Conservation (phyloP, 352 stramenopile species). For the Globisporangium splendens region DNA sequence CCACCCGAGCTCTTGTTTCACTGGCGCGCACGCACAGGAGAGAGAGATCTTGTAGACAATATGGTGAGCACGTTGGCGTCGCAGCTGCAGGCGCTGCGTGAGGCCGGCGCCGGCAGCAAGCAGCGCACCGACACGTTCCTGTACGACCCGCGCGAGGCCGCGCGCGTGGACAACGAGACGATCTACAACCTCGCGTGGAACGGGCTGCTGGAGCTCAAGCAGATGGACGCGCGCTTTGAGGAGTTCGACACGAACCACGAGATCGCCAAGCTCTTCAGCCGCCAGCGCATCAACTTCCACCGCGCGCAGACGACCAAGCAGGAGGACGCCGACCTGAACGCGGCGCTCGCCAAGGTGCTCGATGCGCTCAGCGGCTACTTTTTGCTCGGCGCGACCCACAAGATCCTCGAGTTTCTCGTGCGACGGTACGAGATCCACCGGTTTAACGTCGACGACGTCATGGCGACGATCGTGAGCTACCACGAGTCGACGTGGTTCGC, state of each 20-base stretch:
- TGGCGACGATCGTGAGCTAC: conserved; percentile 80
- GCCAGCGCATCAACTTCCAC: conserved; percentile 80
- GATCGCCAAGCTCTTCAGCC: conserved; percentile 58
- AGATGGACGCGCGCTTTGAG: conserved; percentile 72
- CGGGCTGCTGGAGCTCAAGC: conserved; percentile 72
- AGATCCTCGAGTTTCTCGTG: conserved; percentile 89
- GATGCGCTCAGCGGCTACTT: conserved; percentile 85
- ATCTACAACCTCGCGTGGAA: conserved; percentile 86
- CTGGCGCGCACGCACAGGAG: background rate
- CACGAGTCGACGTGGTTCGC: conserved; percentile 86
- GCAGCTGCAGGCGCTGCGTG: conserved; percentile 80
- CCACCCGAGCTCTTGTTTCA: background rate
- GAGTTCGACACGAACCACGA: conserved; percentile 49
- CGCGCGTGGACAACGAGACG: conserved; percentile 79
- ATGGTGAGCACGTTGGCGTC: conserved; percentile 69
- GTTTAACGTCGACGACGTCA: conserved; percentile 83
- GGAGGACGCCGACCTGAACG: conserved; percentile 66
- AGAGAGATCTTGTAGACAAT: background rate
- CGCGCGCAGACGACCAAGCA: conserved; percentile 54
- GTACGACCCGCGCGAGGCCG: conserved; percentile 77
- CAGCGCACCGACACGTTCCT: conserved; percentile 82
- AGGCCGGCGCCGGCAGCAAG: conserved; percentile 74
- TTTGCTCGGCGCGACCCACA: conserved; percentile 70
- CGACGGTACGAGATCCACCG: conserved; percentile 86
- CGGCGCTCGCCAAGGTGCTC: conserved; percentile 61